A percentile compares a stretch with the other conserved stretches of the same genome.
phyloP scores from a whole-genome alignment of 345 rosid genomes.

The Laguncularia racemosa region DNA sequence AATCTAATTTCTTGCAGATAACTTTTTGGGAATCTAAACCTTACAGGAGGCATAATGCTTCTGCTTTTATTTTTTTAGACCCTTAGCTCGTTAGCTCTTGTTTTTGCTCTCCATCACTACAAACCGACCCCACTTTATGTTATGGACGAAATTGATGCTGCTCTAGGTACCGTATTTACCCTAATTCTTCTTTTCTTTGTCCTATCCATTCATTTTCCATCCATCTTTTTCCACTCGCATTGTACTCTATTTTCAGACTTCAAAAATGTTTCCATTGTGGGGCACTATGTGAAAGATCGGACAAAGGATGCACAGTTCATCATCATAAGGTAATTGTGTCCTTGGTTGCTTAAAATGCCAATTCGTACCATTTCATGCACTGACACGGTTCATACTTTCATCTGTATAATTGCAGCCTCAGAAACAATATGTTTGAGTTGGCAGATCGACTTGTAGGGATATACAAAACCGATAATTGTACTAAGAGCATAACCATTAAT shows the following conservation, averaged over 20 bases:
- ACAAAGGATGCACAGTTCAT: slow-evolving; percentile 95
- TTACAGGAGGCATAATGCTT: background rate
- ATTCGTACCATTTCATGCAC: background rate
- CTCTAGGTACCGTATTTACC: slow-evolving; percentile 44
- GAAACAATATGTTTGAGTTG: slow-evolving; percentile 98
- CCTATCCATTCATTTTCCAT: slow-evolving; percentile 4
- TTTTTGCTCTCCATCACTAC: slow-evolving; percentile 98
- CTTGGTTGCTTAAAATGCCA: background rate
- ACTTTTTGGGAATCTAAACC: background rate
- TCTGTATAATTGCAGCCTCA: slow-evolving; percentile 48
- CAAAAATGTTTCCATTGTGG: slow-evolving; percentile 97
- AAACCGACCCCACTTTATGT: slow-evolving; percentile 98
- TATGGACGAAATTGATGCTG: slow-evolving; percentile 98
- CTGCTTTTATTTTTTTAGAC: slow-evolving; percentile 43
- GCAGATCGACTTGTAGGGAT: slow-evolving; percentile 93
- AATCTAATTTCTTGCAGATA: background rate
- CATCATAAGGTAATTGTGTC: slow-evolving; percentile 60
- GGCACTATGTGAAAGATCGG: slow-evolving; percentile 95
- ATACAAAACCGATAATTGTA: slow-evolving; percentile 94
- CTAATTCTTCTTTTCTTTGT: background rate
- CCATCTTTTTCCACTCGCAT: background rate
- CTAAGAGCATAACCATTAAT: slow-evolving; percentile 90
- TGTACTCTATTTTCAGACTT: slow-evolving; percentile 45
- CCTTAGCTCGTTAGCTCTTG: slow-evolving; percentile 92
- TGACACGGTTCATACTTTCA: background rate